phyloP scores from a whole-genome alignment of 2,329 filamentous ascomycete genomes.

The Fusarium sp. region DNA sequence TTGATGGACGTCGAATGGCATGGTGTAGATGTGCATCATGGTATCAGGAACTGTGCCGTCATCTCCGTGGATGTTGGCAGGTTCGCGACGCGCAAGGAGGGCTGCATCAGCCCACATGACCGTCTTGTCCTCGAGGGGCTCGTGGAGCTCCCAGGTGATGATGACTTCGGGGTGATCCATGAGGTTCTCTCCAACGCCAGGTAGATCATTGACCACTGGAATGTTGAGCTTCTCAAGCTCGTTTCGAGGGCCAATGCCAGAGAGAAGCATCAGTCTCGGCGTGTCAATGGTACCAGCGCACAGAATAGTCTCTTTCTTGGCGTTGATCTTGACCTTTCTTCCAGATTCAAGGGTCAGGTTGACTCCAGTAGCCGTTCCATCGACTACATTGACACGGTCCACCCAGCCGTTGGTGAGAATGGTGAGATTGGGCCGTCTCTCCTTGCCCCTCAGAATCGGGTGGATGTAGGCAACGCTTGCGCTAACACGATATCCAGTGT shows the following conservation, averaged over 20 bases:
- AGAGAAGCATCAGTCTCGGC: background rate
- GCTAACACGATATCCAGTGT: background rate
- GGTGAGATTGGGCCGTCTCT: background rate
- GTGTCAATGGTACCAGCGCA: background rate
- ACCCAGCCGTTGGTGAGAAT: background rate
- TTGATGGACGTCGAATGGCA: background rate
- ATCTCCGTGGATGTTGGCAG: background rate
- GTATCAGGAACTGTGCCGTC: background rate
- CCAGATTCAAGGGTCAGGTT: background rate
- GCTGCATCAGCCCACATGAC: background rate
- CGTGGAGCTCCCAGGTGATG: background rate
- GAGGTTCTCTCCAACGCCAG: background rate
- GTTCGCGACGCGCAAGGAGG: background rate
- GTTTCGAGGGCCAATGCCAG: background rate
- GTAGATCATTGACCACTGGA: background rate
- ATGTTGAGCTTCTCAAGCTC: background rate
- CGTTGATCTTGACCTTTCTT: background rate
- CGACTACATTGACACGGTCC: background rate
- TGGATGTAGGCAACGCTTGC: background rate
- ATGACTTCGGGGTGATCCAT: background rate
- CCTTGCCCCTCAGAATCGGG: background rate
- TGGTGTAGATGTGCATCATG: background rate
- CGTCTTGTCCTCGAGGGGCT: background rate
- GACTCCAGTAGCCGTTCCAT: background rate
- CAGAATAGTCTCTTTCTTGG: background rate